Evolutionary conservation across 2,329 filamentous ascomycete genomes (phyloP).

Genomic region (Aureobasidium melanogenum): DNA sequence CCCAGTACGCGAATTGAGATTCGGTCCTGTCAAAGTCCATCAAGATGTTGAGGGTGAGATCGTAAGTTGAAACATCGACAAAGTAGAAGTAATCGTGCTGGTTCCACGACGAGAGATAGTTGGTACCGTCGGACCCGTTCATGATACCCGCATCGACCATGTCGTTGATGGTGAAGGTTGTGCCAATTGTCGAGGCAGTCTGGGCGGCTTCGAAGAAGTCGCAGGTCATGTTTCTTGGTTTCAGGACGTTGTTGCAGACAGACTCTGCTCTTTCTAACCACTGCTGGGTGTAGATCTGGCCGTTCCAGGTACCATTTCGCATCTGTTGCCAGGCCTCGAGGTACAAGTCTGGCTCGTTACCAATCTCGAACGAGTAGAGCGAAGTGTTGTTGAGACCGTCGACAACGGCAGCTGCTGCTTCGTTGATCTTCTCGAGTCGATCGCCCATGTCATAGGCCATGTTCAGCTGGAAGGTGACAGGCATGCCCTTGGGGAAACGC

Average conservation of each 20-base stretch:
- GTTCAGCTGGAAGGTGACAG: conserved; percentile 43
- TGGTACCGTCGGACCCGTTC: conserved; percentile 26
- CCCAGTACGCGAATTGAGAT: conserved; percentile 40
- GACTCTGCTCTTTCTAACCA: conserved; percentile 38
- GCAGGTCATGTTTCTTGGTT: conserved; percentile 31
- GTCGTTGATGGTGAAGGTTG: conserved; percentile 38
- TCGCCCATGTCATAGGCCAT: conserved; percentile 39
- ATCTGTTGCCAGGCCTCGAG: conserved; percentile 33
- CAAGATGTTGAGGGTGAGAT: conserved; percentile 36
- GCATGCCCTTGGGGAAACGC: conserved; percentile 41
- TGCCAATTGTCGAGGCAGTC: conserved; percentile 44
- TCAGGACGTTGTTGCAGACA: conserved; percentile 38
- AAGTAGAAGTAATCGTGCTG: conserved; percentile 49
- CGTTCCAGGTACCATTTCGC: conserved; percentile 36
- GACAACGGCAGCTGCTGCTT: conserved; percentile 32
- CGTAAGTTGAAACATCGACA: conserved; percentile 37
- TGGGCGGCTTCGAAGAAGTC: conserved; percentile 42
- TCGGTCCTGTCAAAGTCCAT: conserved; percentile 40
- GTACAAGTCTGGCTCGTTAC: conserved; percentile 37
- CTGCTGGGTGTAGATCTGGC: conserved; percentile 35
- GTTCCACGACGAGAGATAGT: conserved; percentile 38
- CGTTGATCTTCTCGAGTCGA: conserved; percentile 35
- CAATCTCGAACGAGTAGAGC: conserved; percentile 35
- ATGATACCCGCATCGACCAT: conserved; percentile 34
- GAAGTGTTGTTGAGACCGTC: conserved; percentile 30